These are phyloP conservation scores for Jatropha multifida DNA, from an alignment of 441 rosid species.

Conservation along the genomic window DNA sequence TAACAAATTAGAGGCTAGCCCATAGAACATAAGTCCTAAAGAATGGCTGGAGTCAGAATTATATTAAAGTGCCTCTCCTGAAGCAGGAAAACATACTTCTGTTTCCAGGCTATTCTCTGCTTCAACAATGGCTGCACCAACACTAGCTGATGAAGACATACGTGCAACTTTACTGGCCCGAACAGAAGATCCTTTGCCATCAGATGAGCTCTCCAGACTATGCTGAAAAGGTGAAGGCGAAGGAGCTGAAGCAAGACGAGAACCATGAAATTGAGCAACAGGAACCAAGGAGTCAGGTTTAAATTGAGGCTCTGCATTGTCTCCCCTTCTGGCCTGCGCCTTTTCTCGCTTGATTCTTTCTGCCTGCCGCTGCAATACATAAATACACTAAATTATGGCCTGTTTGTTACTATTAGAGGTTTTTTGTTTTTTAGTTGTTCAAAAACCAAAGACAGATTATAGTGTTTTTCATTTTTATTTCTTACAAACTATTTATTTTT, in stretches of 20 bases:
- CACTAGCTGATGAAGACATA: constrained; percentile 50
- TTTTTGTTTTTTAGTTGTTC: too few species aligned
- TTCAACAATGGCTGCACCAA: constrained; percentile 83
- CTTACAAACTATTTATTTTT: too few species aligned
- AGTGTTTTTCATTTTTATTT: too few species aligned
- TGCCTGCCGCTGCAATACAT: constrained; percentile 65
- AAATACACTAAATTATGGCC: constrained; percentile 13
- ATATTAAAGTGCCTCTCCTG: constrained; percentile 49
- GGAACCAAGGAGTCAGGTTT: constrained; percentile 73
- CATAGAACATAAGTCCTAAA: constrained; percentile 44
- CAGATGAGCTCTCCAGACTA: constrained; percentile 7
- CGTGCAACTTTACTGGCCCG: constrained; percentile 46
- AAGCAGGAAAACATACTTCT: constrained; percentile 79
- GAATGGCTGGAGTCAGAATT: constrained; percentile 49
- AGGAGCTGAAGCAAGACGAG: constrained; percentile 93
- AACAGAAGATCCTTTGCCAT: constrained; percentile 14
- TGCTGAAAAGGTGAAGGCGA: constrained; percentile 74
- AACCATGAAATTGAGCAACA: constrained; percentile 71
- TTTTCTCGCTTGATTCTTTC: constrained; percentile 72
- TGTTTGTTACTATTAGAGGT: too few species aligned
- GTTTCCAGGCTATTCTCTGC: constrained; percentile 65
- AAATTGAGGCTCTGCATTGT: constrained; percentile 56
- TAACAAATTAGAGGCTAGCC: constrained; percentile 47
- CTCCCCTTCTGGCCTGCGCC: constrained; percentile 51
- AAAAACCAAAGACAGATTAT: too few species aligned